A percentile compares a stretch with the other conserved stretches of the same genome.
These are phyloP conservation scores for Chlorella ohadii DNA, from an alignment of 139 green algal species.

Conservation along the genomic window DNA sequence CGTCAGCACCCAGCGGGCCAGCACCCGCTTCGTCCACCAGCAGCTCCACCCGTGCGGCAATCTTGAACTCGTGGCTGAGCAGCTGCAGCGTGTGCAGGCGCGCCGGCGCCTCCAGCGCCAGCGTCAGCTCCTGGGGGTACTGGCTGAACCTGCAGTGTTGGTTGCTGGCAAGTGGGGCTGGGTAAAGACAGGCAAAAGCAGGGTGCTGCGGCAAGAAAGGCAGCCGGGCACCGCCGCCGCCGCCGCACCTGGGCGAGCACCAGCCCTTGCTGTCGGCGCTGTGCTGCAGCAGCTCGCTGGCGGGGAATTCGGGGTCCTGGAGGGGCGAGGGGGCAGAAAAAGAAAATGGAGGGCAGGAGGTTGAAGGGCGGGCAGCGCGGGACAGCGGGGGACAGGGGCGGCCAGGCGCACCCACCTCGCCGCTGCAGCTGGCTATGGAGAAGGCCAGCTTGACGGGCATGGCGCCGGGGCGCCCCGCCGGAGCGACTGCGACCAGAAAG, in stretches of 20 bases:
- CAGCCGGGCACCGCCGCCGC: neutral
- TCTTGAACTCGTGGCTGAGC: slow-evolving; percentile 95
- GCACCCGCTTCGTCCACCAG: slow-evolving; percentile 58
- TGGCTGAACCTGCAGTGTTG: slow-evolving; percentile 69
- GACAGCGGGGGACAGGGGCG: slow-evolving; percentile 17
- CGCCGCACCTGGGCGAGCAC: slow-evolving; percentile 77
- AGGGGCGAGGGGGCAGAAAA: neutral
- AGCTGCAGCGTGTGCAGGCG: slow-evolving; percentile 92
- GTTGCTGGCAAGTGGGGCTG: neutral
- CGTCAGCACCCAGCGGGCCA: neutral
- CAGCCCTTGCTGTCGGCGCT: slow-evolving; percentile 83
- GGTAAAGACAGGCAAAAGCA: too few relatives aligned
- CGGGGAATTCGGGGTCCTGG: slow-evolving; percentile 85
- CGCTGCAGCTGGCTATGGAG: slow-evolving; percentile 25
- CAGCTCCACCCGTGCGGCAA: slow-evolving; percentile 86
- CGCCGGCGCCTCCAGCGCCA: slow-evolving; percentile 72
- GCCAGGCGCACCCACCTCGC: slow-evolving; percentile 18
- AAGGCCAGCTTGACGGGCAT: slow-evolving; percentile 38
- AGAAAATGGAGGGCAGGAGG: too few relatives aligned
- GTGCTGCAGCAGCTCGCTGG: slow-evolving; percentile 81
- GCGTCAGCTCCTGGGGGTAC: slow-evolving; percentile 86
- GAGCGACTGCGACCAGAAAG: neutral
- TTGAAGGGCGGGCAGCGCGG: neutral
- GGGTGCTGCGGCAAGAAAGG: neutral
- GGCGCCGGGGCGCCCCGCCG: neutral